Conservation (phyloP, 257 asterid species). For the Solanum neorickii region DNA sequence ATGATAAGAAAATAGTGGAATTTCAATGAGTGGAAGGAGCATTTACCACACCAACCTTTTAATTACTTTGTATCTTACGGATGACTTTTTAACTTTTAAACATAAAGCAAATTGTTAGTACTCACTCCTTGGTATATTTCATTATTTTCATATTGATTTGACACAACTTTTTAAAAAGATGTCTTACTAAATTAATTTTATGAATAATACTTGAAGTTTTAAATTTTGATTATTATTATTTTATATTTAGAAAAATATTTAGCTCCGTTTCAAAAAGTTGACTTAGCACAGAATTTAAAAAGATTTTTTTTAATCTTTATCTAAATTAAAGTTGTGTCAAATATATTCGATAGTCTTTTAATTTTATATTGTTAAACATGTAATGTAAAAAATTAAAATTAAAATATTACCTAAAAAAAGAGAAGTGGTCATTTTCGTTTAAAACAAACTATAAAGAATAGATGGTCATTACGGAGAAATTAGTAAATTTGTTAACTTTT, state of each 20-base stretch:
- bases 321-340: no score
- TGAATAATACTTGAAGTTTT: background rate
- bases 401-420: no score
- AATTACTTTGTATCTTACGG: background rate
- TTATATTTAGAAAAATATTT: background rate
- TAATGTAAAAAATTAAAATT: no score
- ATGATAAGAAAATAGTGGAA: background rate
- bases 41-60: background rate
- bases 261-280: no score
- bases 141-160: background rate
- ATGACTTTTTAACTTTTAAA: background rate
- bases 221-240: background rate
- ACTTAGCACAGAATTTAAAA: no score
- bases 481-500: background rate
- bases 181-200: background rate
- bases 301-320: no score
- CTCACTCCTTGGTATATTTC: background rate
- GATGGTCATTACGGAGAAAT: no score
- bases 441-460: no score
- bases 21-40: background rate
- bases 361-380: no score
- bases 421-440: no score
- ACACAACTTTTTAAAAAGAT: background rate
- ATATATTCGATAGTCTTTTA: no score
- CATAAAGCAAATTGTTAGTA: background rate